Evolutionary conservation across 2,329 filamentous ascomycete genomes (phyloP), one percentile per base, ranked within the genome.

Genomic region (Bipolaris bicolor): DNA sequence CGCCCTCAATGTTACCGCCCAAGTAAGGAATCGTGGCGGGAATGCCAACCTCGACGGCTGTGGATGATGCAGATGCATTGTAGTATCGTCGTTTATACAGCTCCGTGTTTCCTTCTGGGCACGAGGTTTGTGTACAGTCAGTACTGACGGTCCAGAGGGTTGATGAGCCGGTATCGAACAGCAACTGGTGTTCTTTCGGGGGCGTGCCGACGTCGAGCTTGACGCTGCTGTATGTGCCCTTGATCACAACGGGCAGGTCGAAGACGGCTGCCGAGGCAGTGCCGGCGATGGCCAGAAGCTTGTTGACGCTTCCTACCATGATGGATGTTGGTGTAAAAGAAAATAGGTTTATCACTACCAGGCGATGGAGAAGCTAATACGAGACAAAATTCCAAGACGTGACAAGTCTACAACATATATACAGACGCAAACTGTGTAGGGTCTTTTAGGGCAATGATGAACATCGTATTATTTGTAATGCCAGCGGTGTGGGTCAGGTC

Each of bases 111-210:
- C 31, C 16, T n/a, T 63, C 52, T 5, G 54, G 61, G 37, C 64
- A 67, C 0, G 63, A 61, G 0, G 31, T 24, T 15, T 49, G 45
- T 5, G 58, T 67, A 59, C 63, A 67, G 39, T 55, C 45, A 6
- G 53, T 60, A n/a, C 51, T 60, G n/a, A 57, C 43, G 7, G 65
- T 29, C 57, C 60, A 67, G 4, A 49, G 34, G 5, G 63, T 54
- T 4, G 61, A 55, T 2, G 61, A 66, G 26, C 64, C 61, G 3
- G 64, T 67, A 41, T 67, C 64, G 52, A 67, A 63, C 6, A 61
- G 13, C 5, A 66, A 46, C 4, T 43, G 49, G 48, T 66, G 63
- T 11, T 58, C 52, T n/a, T 56, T 61, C 1, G 57, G 43, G 2
- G 64, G 63, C 24, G 63, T 64, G 22, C 64, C 47, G 4, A 55